Evolutionary conservation across 2,329 filamentous ascomycete genomes (phyloP).

Genomic region (Aspergillus oerlinghausenensis): DNA sequence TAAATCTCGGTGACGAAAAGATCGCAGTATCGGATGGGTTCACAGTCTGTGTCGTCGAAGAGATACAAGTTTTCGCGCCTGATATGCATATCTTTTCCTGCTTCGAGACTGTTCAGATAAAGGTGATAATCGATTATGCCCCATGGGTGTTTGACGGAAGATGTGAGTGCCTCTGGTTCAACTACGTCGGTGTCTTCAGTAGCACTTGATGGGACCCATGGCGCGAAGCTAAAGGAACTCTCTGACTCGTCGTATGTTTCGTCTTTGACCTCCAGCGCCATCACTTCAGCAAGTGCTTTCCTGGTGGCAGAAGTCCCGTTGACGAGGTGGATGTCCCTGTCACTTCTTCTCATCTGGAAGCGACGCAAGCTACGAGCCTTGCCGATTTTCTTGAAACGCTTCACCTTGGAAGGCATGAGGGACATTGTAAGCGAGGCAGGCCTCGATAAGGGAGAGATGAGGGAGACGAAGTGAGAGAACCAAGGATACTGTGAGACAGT

Average conservation of each 20-base stretch:
- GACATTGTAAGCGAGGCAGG: background rate
- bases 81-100: conserved; percentile 9
- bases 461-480: background rate
- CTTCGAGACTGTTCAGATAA: conserved; percentile 25
- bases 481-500: background rate
- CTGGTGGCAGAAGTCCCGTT: background rate
- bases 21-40: conserved; percentile 19
- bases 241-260: background rate
- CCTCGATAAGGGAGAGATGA: background rate
- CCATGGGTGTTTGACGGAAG: conserved; percentile 24
- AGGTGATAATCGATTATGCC: conserved; percentile 30
- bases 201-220: background rate
- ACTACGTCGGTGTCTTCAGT: background rate
- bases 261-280: background rate
- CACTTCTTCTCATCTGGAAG: conserved; percentile 18
- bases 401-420: background rate
- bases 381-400: background rate
- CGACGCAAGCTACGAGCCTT: background rate
- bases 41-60: conserved; percentile 22
- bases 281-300: background rate
- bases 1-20: conserved; percentile 11
- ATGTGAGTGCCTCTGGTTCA: conserved; percentile 4
- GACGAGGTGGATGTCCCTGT: conserved; percentile 6
- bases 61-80: conserved; percentile 22
- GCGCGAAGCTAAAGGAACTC: background rate